These are phyloP conservation scores for Pulveroboletus ravenelii DNA, from an alignment of 768 basidiomycete species.

Conservation along the genomic window DNA sequence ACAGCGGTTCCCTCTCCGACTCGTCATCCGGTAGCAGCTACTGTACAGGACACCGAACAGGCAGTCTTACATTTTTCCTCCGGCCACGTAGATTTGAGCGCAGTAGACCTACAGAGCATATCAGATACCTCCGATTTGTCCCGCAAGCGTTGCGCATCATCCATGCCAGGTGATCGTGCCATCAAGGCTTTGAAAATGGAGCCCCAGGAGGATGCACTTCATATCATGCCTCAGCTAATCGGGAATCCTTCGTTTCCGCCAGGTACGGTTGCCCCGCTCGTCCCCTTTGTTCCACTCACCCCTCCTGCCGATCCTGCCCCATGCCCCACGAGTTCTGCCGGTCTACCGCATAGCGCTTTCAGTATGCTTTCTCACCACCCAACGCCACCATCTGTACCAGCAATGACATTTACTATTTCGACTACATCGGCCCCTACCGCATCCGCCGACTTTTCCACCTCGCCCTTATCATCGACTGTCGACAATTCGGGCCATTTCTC, in stretches of 20 bases:
- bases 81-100: slow-evolving; percentile 9
- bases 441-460: slow-evolving; percentile 23
- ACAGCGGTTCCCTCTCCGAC: slow-evolving; percentile 22
- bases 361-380: slow-evolving; percentile 20
- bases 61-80: slow-evolving; percentile 17
- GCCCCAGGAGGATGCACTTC: slow-evolving; percentile 39
- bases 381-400: slow-evolving; percentile 12
- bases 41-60: slow-evolving; percentile 25
- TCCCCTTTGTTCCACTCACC: slow-evolving; percentile 25
- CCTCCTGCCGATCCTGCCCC: slow-evolving; percentile 28
- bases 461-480: slow-evolving; percentile 17
- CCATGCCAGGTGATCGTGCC: slow-evolving; percentile 41
- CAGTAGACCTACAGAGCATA: slow-evolving; percentile 21
- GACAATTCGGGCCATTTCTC: slow-evolving; percentile 24
- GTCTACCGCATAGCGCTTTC: slow-evolving; percentile 21
- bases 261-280: slow-evolving; percentile 21
- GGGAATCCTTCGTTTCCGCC: slow-evolving; percentile 24
- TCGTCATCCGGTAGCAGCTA: slow-evolving; percentile 17
- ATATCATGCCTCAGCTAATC: slow-evolving; percentile 20
- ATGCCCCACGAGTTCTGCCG: slow-evolving; percentile 32
- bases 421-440: slow-evolving; percentile 16
- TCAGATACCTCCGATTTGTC: slow-evolving; percentile 38
- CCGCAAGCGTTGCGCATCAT: slow-evolving; percentile 49
- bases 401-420: slow-evolving; percentile 19
- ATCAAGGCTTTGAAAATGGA: slow-evolving; percentile 48